A percentile compares a stretch with the other conserved stretches of the same genome.
phyloP scores from a whole-genome alignment of 495 filamentous ascomycete species.

The Elaphomyces granulatus region DNA sequence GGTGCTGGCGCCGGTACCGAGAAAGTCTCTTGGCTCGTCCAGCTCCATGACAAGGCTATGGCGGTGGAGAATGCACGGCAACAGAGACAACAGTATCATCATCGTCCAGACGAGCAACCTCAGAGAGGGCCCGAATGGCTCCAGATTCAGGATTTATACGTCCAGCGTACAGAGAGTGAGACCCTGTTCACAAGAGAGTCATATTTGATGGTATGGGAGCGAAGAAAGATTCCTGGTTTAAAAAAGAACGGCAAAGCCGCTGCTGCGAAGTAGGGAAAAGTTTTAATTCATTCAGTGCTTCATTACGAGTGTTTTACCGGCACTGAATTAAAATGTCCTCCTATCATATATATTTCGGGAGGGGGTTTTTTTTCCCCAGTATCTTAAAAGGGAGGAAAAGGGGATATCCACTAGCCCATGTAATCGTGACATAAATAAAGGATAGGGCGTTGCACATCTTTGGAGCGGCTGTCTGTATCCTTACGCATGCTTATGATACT shows the following conservation, averaged over 20 bases:
- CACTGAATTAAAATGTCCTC: no score
- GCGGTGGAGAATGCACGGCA: conserved; percentile 22
- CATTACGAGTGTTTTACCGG: no score
- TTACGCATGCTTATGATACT: no score
- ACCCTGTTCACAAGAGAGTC: conserved; percentile 83
- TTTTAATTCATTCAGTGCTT: no score
- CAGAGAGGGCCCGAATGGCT: conserved; percentile 58
- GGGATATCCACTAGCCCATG: no score
- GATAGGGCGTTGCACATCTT: no score
- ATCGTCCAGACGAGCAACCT: conserved; percentile 19
- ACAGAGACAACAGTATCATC: conserved; percentile 15
- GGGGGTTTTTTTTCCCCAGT: no score
- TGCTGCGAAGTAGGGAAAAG: conserved; percentile 8
- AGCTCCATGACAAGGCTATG: conserved; percentile 41
- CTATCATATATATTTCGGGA: no score
- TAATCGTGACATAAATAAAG: no score
- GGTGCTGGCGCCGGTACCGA: conserved; percentile 34
- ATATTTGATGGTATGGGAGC: conserved; percentile 95
- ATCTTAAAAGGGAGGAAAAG: no score
- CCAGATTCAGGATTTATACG: conserved; percentile 86
- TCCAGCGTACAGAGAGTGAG: conserved; percentile 73
- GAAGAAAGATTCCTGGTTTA: conserved; percentile 41
- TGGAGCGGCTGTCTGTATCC: no score
- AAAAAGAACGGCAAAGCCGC: conserved; percentile 31
- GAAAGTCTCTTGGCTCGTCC: conserved; percentile 41